Evolutionary conservation across 306 rosid species (phyloP).

Genomic region (Prunus dulcis): DNA sequence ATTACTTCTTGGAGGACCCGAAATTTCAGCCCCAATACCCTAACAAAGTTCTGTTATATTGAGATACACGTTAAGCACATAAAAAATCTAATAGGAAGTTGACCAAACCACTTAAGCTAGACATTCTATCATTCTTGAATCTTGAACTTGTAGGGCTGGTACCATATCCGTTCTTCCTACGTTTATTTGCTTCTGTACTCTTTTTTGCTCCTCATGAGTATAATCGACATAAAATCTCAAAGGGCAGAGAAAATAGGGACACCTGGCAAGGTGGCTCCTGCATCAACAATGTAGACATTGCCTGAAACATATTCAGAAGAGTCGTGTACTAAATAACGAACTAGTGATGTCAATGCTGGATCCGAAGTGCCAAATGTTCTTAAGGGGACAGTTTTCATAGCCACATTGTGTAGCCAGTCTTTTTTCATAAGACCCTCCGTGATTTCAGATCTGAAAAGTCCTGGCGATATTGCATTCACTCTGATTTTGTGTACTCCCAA

Average conservation of each 20-base stretch:
- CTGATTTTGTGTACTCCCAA: slow-evolving; percentile 67
- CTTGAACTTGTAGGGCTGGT: too few species aligned
- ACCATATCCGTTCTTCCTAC: not conserved
- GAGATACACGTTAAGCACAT: too few species aligned
- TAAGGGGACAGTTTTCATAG: slow-evolving; percentile 50
- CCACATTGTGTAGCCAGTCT: slow-evolving; percentile 66
- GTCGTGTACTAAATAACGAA: slow-evolving; percentile 70
- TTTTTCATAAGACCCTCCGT: slow-evolving; percentile 57
- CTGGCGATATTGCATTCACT: slow-evolving; percentile 77
- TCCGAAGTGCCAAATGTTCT: slow-evolving; percentile 47
- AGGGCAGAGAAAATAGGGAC: slow-evolving; percentile 79
- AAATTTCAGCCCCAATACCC: too few species aligned
- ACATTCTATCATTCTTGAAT: not conserved
- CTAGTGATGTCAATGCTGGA: slow-evolving; percentile 75
- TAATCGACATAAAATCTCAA: slow-evolving; percentile 12
- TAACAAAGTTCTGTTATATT: too few species aligned
- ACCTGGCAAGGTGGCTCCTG: slow-evolving; percentile 67
- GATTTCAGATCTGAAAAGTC: slow-evolving; percentile 79
- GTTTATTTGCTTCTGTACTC: not conserved
- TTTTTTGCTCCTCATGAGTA: not conserved
- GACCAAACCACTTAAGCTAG: not conserved
- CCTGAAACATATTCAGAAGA: slow-evolving; percentile 72
- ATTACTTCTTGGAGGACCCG: too few species aligned
- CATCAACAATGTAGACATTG: slow-evolving; percentile 58
- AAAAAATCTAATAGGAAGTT: too few species aligned